Conservation (phyloP, 2,329 filamentous ascomycete species). For the Talaromyces funiculosus region DNA sequence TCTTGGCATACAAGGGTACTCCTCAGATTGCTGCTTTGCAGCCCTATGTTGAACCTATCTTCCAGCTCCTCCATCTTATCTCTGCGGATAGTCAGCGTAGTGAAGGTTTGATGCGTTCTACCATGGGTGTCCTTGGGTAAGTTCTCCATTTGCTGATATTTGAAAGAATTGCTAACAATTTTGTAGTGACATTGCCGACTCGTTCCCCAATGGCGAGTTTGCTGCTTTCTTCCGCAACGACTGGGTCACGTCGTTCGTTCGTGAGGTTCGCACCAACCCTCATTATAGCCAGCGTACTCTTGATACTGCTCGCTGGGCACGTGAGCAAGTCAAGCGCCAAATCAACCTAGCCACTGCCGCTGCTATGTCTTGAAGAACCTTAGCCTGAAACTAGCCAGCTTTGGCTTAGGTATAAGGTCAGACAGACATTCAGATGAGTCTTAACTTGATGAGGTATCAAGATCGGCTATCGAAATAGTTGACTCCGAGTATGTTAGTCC, state of each 20-base stretch:
- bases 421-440: neutral
- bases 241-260: conserved; percentile 84
- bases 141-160: conserved; percentile 25
- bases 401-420: neutral
- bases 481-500: neutral
- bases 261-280: conserved; percentile 83
- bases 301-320: conserved; percentile 93
- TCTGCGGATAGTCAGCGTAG: conserved; percentile 80
- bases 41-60: conserved; percentile 77
- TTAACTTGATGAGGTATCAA: neutral
- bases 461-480: neutral
- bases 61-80: conserved; percentile 76
- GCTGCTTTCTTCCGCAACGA: conserved; percentile 79
- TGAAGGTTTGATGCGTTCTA: conserved; percentile 84
- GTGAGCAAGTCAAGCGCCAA: conserved; percentile 95
- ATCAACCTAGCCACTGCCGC: conserved; percentile 34
- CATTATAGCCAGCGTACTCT: conserved; percentile 81
- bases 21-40: conserved; percentile 59
- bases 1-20: conserved; percentile 81
- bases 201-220: conserved; percentile 87
- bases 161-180: neutral
- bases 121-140: conserved; percentile 96
- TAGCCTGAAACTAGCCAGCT: neutral
- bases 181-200: conserved; percentile 79
- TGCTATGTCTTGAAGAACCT: conserved; percentile 32